These are phyloP conservation scores for Amaranthus tricolor DNA, from an alignment of 179 eudicot genomes.

Conservation along the genomic window DNA sequence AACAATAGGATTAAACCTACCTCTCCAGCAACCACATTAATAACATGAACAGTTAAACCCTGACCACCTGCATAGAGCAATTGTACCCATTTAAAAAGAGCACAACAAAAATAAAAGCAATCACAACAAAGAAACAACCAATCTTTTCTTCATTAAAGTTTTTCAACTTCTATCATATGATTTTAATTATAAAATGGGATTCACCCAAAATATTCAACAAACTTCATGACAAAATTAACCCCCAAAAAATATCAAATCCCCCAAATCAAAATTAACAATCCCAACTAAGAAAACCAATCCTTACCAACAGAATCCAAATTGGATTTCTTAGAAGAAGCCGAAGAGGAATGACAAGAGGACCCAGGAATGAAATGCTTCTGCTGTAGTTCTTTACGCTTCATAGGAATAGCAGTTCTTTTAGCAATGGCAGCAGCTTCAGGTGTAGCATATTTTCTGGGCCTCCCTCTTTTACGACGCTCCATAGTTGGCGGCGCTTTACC, in stretches of 20 bases:
- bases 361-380: conserved; percentile 10
- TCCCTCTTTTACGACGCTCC: conserved; percentile 63
- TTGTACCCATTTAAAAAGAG: neutral
- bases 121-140: neutral
- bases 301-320: conserved; percentile 41
- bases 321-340: conserved; percentile 46
- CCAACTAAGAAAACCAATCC: neutral
- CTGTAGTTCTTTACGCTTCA: conserved; percentile 31
- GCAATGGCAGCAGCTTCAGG: conserved; percentile 78
- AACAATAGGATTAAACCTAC: conserved; percentile 29
- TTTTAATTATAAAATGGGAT: neutral
- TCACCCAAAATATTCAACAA: neutral
- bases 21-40: conserved; percentile 70
- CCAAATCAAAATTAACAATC: neutral
- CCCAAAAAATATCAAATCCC: neutral
- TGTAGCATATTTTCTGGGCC: conserved; percentile 69
- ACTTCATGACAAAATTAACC: neutral
- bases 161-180: neutral
- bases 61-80: conserved; percentile 60
- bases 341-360: conserved; percentile 27
- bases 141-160: neutral
- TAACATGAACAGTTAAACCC: conserved; percentile 68
- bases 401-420: conserved; percentile 38
- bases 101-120: neutral
- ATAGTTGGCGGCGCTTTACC: conserved; percentile 43